phyloP scores from a whole-genome alignment of 345 rosid genomes.

The Limnanthes douglasii region DNA sequence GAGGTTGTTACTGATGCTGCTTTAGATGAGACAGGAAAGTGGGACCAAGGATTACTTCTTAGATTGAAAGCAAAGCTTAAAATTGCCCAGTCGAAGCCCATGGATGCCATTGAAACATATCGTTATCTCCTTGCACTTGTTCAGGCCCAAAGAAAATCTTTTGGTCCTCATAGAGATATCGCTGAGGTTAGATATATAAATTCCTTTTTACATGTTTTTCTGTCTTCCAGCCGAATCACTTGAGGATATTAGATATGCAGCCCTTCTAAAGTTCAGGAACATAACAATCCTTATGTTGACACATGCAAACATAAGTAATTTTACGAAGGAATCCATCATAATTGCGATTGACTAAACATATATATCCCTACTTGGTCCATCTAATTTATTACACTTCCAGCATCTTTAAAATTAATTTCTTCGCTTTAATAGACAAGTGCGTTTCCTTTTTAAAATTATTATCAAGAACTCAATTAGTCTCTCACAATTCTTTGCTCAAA shows the following conservation, averaged over 20 bases:
- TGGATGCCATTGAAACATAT: conserved; percentile 75
- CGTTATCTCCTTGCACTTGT: conserved; percentile 81
- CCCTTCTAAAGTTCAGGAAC: too few relatives aligned
- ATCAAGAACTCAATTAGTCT: background rate
- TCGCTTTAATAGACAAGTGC: too few relatives aligned
- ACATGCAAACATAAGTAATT: too few relatives aligned
- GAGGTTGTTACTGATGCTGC: conserved; percentile 86
- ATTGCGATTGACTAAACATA: too few relatives aligned
- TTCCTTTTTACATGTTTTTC: conserved; percentile 1
- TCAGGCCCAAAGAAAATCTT: conserved; percentile 82
- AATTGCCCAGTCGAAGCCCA: conserved; percentile 47
- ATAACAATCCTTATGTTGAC: too few relatives aligned
- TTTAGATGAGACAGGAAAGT: conserved; percentile 78
- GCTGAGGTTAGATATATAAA: conserved; percentile 37
- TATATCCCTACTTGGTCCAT: background rate
- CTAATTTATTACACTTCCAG: background rate
- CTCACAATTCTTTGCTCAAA: too few relatives aligned
- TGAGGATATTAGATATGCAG: background rate
- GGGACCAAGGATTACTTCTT: conserved; percentile 82
- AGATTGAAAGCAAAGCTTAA: conserved; percentile 76
- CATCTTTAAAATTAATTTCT: background rate
- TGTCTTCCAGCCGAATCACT: background rate
- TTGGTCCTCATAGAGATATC: conserved; percentile 39
- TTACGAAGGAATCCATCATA: too few relatives aligned
- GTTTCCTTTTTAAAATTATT: background rate